Evolutionary conservation across 2,329 filamentous ascomycete species (phyloP).

Genomic region (Lasiodiplodia theobromae): DNA sequence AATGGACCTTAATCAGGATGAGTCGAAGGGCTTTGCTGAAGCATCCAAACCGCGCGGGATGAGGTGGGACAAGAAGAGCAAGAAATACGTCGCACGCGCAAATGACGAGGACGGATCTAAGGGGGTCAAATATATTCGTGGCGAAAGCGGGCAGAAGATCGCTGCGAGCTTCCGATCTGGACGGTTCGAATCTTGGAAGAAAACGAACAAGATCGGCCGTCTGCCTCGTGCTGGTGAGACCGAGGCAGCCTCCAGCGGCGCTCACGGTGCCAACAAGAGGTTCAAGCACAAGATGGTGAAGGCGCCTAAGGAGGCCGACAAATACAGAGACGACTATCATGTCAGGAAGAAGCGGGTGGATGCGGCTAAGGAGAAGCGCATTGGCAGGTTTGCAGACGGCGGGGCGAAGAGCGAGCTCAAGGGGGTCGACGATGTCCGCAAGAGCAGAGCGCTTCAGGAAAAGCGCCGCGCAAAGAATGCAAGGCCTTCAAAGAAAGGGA

Average conservation of each 20-base stretch:
- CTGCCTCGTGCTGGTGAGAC: conserved; percentile 83
- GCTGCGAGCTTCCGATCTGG: conserved; percentile 92
- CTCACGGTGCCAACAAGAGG: conserved; percentile 52
- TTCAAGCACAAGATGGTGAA: conserved; percentile 88
- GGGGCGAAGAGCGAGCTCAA: conserved; percentile 80
- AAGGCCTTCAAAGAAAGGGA: conserved; percentile 71
- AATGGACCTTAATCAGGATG: conserved; percentile 94
- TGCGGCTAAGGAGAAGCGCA: conserved; percentile 83
- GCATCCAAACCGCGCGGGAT: conserved; percentile 74
- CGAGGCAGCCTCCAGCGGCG: conserved; percentile 62
- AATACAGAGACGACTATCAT: conserved; percentile 88
- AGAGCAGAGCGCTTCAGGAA: conserved; percentile 79
- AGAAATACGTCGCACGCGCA: conserved; percentile 88
- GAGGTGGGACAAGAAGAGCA: conserved; percentile 97
- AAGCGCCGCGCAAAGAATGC: conserved; percentile 86
- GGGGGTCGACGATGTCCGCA: conserved; percentile 83
- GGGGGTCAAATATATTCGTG: conserved; percentile 75
- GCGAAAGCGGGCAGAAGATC: conserved; percentile 95
- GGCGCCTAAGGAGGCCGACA: conserved; percentile 93
- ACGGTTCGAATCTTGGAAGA: conserved; percentile 91
- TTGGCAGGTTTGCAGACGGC: conserved; percentile 76
- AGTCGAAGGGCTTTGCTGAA: conserved; percentile 80
- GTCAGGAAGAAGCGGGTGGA: conserved; percentile 88
- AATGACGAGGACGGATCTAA: conserved; percentile 95
- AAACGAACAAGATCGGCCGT: conserved; percentile 79